Percentiles rank a stretch among this genome's conserved stretches.
These are phyloP conservation scores for Thamnidium elegans DNA, from an alignment of 192 early-diverging fungal genomes.

Conservation along the genomic window DNA sequence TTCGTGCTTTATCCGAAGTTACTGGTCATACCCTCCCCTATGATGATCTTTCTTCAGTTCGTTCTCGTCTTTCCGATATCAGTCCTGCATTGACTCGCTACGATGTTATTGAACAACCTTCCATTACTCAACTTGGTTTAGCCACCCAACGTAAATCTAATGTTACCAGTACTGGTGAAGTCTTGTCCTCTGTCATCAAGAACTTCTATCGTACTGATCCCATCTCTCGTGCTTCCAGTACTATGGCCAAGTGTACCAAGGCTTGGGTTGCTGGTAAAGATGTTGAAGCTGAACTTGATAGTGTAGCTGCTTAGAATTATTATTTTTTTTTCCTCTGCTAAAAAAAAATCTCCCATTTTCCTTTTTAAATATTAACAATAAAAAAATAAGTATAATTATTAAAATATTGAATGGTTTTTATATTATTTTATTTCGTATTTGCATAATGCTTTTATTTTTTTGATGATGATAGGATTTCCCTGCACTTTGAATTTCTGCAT, in stretches of 20 bases:
- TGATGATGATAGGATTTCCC: too few relatives aligned
- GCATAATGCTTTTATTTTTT: too few relatives aligned
- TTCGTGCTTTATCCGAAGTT: constrained; percentile 94
- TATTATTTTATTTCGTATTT: too few relatives aligned
- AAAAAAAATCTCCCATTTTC: too few relatives aligned
- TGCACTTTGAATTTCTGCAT: too few relatives aligned
- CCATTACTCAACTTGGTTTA: constrained; percentile 64
- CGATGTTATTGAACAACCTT: constrained; percentile 61
- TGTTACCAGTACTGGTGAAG: constrained; percentile 32
- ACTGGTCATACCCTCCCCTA: constrained; percentile 83
- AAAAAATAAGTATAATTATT: too few relatives aligned
- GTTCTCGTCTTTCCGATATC: constrained; percentile 85
- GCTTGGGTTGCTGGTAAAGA: constrained; percentile 33
- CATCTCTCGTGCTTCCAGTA: constrained; percentile 87
- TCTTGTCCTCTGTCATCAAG: constrained; percentile 64
- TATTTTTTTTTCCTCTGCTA: too few relatives aligned
- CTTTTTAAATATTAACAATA: too few relatives aligned
- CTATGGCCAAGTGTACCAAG: constrained; percentile 94
- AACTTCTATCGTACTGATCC: constrained; percentile 96
- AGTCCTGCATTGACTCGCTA: constrained; percentile 79
- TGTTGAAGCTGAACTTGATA: constrained; percentile 17
- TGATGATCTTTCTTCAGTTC: constrained; percentile 79
- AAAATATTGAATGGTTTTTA: too few relatives aligned
- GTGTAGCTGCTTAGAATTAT: too few relatives aligned
- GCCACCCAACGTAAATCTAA: constrained; percentile 43